Conservation (phyloP, 176 grass and related monocot species). For the Musa acuminata region DNA sequence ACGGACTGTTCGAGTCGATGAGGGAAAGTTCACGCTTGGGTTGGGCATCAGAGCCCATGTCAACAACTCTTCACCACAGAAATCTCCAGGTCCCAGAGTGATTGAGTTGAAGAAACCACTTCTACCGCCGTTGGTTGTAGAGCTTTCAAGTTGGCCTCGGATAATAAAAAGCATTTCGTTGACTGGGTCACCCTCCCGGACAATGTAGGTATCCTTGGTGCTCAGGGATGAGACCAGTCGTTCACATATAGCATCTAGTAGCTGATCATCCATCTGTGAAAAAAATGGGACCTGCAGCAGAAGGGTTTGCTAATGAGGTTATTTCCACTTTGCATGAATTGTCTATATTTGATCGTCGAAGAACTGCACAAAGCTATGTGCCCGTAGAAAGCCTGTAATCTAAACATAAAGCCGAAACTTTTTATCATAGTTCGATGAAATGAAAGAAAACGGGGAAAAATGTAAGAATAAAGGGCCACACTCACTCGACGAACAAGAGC, state of each 20-base stretch:
- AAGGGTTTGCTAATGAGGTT: background rate
- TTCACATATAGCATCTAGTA: slow-evolving; percentile 93
- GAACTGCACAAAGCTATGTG: background rate
- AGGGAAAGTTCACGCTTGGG: slow-evolving; percentile 73
- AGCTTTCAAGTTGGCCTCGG: slow-evolving; percentile 86
- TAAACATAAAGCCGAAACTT: background rate
- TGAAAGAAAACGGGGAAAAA: background rate
- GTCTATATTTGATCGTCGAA: background rate
- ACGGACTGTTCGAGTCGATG: slow-evolving; percentile 65
- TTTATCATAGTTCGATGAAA: background rate
- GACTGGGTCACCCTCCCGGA: slow-evolving; percentile 67
- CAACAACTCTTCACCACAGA: slow-evolving; percentile 91
- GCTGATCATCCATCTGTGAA: slow-evolving; percentile 93
- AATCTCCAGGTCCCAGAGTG: slow-evolving; percentile 72
- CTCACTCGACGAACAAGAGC: slow-evolving; percentile 73
- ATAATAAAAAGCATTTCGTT: slow-evolving; percentile 94
- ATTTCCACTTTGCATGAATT: background rate
- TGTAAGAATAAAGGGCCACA: background rate
- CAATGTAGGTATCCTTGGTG: slow-evolving; percentile 85
- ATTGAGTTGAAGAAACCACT: slow-evolving; percentile 95
- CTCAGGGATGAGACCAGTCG: slow-evolving; percentile 73
- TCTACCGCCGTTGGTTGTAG: slow-evolving; percentile 75
- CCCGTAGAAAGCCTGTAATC: background rate
- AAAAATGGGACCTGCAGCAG: slow-evolving; percentile 71
- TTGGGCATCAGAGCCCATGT: slow-evolving; percentile 94